phyloP scores from a whole-genome alignment of 2,329 filamentous ascomycete genomes.

The Diaporthe capsici region DNA sequence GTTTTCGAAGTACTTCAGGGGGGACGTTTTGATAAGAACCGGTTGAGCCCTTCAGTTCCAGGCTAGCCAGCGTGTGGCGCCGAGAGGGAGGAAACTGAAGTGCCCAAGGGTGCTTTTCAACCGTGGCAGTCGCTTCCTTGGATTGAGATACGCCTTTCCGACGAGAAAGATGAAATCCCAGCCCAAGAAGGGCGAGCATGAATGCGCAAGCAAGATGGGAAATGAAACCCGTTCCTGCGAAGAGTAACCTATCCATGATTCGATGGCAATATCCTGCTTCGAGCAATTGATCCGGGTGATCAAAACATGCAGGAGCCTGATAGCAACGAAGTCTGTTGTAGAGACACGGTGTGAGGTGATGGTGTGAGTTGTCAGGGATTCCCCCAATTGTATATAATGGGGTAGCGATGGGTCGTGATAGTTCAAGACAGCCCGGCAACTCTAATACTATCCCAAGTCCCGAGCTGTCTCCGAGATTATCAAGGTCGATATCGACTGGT shows the following conservation, averaged over 20 bases:
- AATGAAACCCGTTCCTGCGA: not conserved
- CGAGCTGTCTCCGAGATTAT: conserved; percentile 37
- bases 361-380: not conserved
- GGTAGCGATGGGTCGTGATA: not conserved
- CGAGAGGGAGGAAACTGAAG: conserved; percentile 41
- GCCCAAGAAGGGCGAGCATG: conserved; percentile 22
- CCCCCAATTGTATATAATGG: not conserved
- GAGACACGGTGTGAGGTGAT: not conserved
- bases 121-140: not conserved
- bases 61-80: conserved; percentile 28
- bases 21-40: conserved; percentile 12
- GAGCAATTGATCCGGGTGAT: not conserved
- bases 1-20: conserved; percentile 32
- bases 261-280: not conserved
- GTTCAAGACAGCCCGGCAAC: not conserved
- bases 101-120: conserved; percentile 34
- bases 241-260: conserved; percentile 26
- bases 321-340: not conserved
- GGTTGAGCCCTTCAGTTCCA: conserved; percentile 33
- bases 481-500: conserved; percentile 27
- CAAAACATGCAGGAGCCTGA: not conserved
- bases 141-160: not conserved
- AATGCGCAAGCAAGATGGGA: not conserved
- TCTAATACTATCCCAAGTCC: not conserved
- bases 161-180: conserved; percentile 17